Conservation (phyloP, 306 rosid genomes). For the Glycine latifolia region DNA sequence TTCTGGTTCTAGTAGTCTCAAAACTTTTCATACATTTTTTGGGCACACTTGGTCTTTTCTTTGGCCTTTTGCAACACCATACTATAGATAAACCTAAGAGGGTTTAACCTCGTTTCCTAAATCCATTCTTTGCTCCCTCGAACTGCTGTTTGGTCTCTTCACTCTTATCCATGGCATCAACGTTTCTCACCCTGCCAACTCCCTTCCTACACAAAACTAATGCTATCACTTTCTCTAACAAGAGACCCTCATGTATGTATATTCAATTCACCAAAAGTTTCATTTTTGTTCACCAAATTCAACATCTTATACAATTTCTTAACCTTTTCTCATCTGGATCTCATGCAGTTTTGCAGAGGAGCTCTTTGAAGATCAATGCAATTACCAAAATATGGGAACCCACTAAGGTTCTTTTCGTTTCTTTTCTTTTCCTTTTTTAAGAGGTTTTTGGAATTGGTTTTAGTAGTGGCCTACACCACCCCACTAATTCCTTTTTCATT, state of each 20-base stretch:
- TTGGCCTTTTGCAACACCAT: not conserved
- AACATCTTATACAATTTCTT: not conserved
- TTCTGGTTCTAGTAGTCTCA: too few relatives aligned
- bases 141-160: slow-evolving; percentile 2
- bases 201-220: slow-evolving; percentile 58
- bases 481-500: not conserved
- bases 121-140: not conserved
- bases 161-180: slow-evolving; percentile 76
- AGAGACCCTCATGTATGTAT: slow-evolving; percentile 62
- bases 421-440: not conserved
- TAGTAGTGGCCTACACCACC: not conserved
- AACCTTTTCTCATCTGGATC: slow-evolving; percentile 37
- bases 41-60: not conserved
- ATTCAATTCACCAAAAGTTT: not conserved
- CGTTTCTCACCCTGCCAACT: slow-evolving; percentile 64
- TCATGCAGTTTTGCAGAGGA: slow-evolving; percentile 62
- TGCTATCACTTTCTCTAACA: slow-evolving; percentile 54
- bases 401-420: slow-evolving; percentile 35
- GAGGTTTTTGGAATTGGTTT: not conserved
- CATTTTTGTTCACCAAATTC: slow-evolving; percentile 20
- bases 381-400: slow-evolving; percentile 77
- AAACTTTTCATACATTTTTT: too few relatives aligned
- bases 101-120: not conserved
- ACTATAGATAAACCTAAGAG: slow-evolving; percentile 34
- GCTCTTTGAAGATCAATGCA: slow-evolving; percentile 66